Conservation (phyloP, 805 yeast genomes). For the Myxozyma vanderwaltii region DNA sequence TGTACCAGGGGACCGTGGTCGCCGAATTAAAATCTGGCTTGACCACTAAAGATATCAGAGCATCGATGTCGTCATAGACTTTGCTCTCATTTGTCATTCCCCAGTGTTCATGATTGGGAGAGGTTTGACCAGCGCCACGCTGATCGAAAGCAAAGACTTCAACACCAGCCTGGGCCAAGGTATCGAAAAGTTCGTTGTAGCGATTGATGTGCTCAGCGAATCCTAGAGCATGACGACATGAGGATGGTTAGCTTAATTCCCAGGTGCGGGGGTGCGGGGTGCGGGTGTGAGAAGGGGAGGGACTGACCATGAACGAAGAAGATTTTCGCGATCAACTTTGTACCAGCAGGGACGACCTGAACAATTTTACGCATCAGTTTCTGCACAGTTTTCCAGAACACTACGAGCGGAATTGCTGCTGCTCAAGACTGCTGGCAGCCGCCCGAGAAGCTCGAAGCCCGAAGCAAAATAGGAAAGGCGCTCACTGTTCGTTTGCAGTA, state of each 20-base stretch:
- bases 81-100: constrained; percentile 43
- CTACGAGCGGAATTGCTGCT: too few species aligned
- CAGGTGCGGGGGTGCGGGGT: too few species aligned
- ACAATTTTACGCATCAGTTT: not conserved
- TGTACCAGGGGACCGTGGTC: constrained; percentile 24
- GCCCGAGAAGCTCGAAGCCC: too few species aligned
- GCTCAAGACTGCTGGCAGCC: not conserved
- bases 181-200: constrained; percentile 41
- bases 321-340: constrained; percentile 37
- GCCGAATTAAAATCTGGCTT: constrained; percentile 10
- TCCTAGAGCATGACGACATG: constrained; percentile 34
- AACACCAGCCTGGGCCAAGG: constrained; percentile 40
- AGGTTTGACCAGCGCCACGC: constrained; percentile 46
- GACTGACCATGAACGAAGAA: constrained; percentile 40
- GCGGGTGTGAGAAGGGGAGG: too few species aligned
- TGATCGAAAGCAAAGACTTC: constrained; percentile 45
- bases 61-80: constrained; percentile 42
- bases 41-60: constrained; percentile 34
- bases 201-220: constrained; percentile 42
- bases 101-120: constrained; percentile 37
- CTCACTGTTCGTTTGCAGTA: constrained; percentile 10
- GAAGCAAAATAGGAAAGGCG: too few species aligned
- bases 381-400: not conserved
- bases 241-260: too few species aligned
- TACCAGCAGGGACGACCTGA: constrained; percentile 30